phyloP scores from a whole-genome alignment of 2,329 filamentous ascomycete genomes.

The Venturia asperata region DNA sequence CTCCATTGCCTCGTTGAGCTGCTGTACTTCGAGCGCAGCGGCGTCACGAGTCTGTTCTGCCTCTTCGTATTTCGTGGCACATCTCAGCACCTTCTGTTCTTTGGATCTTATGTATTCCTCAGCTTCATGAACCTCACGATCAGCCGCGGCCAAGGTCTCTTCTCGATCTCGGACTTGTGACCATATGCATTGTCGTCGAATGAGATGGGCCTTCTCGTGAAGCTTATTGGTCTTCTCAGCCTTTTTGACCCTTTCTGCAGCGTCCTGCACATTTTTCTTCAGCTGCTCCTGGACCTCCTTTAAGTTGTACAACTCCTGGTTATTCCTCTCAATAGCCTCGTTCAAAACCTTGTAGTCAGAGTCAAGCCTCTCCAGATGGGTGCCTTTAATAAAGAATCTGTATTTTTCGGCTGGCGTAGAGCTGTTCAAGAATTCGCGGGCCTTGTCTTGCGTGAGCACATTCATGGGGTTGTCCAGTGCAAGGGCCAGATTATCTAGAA shows the following conservation, averaged over 20 bases:
- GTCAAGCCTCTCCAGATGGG: conserved; percentile 85
- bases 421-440: conserved; percentile 82
- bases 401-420: conserved; percentile 82
- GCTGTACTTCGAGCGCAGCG: neutral
- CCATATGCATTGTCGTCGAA: conserved; percentile 19
- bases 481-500: conserved; percentile 84
- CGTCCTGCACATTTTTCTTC: neutral
- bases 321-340: conserved; percentile 44
- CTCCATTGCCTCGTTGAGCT: conserved; percentile 7
- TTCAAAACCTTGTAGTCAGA: conserved; percentile 82
- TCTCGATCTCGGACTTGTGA: conserved; percentile 19
- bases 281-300: conserved; percentile 40
- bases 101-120: neutral
- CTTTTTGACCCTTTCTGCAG: conserved; percentile 12
- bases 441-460: conserved; percentile 90
- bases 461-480: conserved; percentile 97
- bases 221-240: conserved; percentile 14
- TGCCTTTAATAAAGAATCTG: conserved; percentile 91
- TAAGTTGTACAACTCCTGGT: conserved; percentile 36
- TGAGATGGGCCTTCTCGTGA: conserved; percentile 10
- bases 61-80: conserved; percentile 4
- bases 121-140: conserved; percentile 1
- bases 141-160: conserved; percentile 8
- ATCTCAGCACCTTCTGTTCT: neutral
- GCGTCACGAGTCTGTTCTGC: conserved; percentile 6